phyloP scores from a whole-genome alignment of 2,329 filamentous ascomycete genomes.

The Zarea fungicola region DNA sequence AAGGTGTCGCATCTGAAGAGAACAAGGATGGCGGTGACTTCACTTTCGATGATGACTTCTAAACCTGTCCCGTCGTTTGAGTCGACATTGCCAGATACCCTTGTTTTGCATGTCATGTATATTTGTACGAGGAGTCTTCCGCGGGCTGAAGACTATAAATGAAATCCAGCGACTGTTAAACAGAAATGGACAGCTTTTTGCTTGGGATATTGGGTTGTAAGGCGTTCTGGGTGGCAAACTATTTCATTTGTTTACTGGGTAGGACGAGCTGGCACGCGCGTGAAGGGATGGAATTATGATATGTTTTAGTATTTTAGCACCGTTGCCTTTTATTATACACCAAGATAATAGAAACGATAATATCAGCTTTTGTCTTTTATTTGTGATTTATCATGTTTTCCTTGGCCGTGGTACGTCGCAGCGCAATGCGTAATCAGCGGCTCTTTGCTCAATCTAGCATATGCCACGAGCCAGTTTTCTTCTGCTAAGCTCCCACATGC shows the following conservation, averaged over 20 bases:
- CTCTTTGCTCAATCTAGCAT: too few relatives aligned
- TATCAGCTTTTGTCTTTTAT: too few relatives aligned
- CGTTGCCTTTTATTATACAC: constrained; percentile 6
- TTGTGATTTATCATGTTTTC: too few relatives aligned
- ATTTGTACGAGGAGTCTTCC: constrained; percentile 10
- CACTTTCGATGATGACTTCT: constrained; percentile 95
- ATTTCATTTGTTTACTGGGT: constrained; percentile 8
- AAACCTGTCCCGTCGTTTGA: constrained; percentile 33
- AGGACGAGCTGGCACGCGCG: neutral
- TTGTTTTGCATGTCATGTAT: constrained; percentile 14
- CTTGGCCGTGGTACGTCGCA: too few relatives aligned
- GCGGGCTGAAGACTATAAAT: constrained; percentile 10
- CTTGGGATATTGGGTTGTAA: constrained; percentile 5
- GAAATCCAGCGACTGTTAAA: constrained; percentile 5
- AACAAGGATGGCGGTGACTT: constrained; percentile 70
- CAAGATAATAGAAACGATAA: constrained; percentile 3
- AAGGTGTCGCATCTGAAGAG: constrained; percentile 40
- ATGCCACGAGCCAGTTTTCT: too few relatives aligned
- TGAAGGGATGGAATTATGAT: constrained; percentile 11
- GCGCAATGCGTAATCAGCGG: too few relatives aligned
- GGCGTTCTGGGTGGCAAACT: constrained; percentile 8
- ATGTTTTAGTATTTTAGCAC: constrained; percentile 16
- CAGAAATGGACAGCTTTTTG: constrained; percentile 6
- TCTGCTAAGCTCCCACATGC: too few relatives aligned
- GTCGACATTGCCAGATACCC: constrained; percentile 17